phyloP scores from a whole-genome alignment of 2,329 filamentous ascomycete species.

The Fonsecaea monophora region DNA sequence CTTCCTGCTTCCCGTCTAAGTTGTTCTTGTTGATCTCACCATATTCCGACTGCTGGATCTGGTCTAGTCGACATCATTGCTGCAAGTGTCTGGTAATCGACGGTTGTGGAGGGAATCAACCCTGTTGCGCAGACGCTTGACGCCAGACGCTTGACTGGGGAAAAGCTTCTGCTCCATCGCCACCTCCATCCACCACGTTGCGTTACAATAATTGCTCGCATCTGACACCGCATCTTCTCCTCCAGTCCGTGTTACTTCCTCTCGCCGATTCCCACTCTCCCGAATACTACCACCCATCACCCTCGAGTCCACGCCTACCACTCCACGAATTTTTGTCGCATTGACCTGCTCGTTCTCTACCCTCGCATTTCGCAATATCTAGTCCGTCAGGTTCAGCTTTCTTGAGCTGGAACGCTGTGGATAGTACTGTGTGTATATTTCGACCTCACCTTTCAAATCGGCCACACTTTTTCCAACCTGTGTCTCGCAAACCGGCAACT shows the following conservation, averaged over 20 bases:
- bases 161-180: conserved; percentile 2
- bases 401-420: background rate
- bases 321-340: conserved; percentile 6
- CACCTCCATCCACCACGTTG: conserved; percentile 19
- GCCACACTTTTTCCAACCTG: background rate
- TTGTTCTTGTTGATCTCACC: background rate
- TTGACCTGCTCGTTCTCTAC: background rate
- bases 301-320: conserved; percentile 4
- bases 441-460: conserved; percentile 2
- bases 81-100: background rate
- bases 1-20: background rate
- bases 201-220: conserved; percentile 25
- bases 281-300: conserved; percentile 4
- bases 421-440: background rate
- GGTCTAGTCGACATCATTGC: background rate
- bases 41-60: conserved; percentile 4
- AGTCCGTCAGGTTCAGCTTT: background rate
- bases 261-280: conserved; percentile 5
- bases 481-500: background rate
- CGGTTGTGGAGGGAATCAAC: background rate
- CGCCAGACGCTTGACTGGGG: background rate
- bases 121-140: conserved; percentile 1
- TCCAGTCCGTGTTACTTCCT: conserved; percentile 13
- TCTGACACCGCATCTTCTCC: conserved; percentile 24
- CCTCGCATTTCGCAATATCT: background rate